Percentiles rank a stretch among this genome's conserved stretches.
phyloP scores from a whole-genome alignment of 164 flowering plant genomes.

The Liquidambar formosana region DNA sequence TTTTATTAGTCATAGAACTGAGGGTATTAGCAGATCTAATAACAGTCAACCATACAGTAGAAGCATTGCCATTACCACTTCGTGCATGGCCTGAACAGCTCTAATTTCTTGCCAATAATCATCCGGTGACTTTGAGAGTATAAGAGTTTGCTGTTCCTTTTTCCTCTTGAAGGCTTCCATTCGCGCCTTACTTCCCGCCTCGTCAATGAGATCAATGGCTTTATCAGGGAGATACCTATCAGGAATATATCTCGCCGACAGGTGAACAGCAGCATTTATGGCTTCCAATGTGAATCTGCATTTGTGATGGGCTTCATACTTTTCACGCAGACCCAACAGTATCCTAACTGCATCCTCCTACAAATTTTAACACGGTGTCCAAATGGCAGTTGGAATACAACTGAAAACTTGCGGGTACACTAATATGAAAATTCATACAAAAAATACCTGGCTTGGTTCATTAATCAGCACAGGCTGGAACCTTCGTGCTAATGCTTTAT shows the following conservation, averaged over 20 bases:
- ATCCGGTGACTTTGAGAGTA: conserved; percentile 66
- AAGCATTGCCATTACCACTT: conserved; percentile 47
- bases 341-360: conserved; percentile 80
- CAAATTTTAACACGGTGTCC: conserved; percentile 7
- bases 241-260: conserved; percentile 77
- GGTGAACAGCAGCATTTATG: conserved; percentile 73
- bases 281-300: conserved; percentile 76
- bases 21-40: conserved; percentile 4
- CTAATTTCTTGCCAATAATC: conserved; percentile 90
- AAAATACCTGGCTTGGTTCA: conserved; percentile 77
- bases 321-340: conserved; percentile 73
- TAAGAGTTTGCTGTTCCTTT: conserved; percentile 49
- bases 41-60: background rate
- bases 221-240: conserved; percentile 91
- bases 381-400: background rate
- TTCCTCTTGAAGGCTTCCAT: conserved; percentile 62
- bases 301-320: conserved; percentile 75
- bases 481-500: conserved; percentile 79
- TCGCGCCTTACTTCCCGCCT: conserved; percentile 88
- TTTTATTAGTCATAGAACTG: conserved; percentile 4
- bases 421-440: background rate
- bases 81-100: conserved; percentile 79
- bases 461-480: conserved; percentile 77
- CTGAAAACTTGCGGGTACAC: background rate
- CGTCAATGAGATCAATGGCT: conserved; percentile 94